Percentiles rank a stretch among this genome's conserved stretches.
Evolutionary conservation across 2,329 filamentous ascomycete genomes (phyloP).

Genomic region (Aspergillus neoniger): DNA sequence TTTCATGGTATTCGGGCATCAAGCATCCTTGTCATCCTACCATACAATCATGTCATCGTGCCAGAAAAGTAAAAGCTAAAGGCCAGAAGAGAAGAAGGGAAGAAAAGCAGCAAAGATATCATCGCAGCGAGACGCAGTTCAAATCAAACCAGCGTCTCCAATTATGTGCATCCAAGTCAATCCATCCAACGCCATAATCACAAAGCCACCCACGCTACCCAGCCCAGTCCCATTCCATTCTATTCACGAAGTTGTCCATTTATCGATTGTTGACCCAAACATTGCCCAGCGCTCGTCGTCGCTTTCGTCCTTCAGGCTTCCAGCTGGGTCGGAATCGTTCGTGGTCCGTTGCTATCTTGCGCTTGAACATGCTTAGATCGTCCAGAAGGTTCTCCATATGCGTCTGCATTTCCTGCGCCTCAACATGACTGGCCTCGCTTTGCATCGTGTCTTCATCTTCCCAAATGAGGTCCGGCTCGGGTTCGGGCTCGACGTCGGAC

Average conservation of each 20-base stretch:
- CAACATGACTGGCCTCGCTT: constrained; percentile 43
- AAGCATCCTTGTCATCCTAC: constrained; percentile 5
- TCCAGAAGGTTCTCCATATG: constrained; percentile 81
- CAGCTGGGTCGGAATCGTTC: constrained; percentile 40
- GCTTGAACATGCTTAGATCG: constrained; percentile 77
- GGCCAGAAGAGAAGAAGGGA: background rate
- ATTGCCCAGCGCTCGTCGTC: constrained; percentile 35
- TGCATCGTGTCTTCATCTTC: constrained; percentile 57
- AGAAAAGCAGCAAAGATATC: constrained; percentile 4
- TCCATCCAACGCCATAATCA: constrained; percentile 7
- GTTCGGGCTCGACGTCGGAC: constrained; percentile 33
- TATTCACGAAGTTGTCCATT: background rate
- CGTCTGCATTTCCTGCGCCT: constrained; percentile 70
- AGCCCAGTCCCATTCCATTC: background rate
- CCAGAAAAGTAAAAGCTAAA: background rate
- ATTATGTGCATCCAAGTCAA: background rate
- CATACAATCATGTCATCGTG: constrained; percentile 11
- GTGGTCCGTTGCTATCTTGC: constrained; percentile 79
- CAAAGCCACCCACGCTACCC: constrained; percentile 4
- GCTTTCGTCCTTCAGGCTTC: constrained; percentile 25
- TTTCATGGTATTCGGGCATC: constrained; percentile 8
- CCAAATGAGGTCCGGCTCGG: constrained; percentile 43
- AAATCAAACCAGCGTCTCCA: background rate
- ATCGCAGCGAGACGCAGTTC: constrained; percentile 4
- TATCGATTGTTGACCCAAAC: constrained; percentile 33